Conservation (phyloP, 2,329 filamentous ascomycete species). For the Xylariaceae sp. region DNA sequence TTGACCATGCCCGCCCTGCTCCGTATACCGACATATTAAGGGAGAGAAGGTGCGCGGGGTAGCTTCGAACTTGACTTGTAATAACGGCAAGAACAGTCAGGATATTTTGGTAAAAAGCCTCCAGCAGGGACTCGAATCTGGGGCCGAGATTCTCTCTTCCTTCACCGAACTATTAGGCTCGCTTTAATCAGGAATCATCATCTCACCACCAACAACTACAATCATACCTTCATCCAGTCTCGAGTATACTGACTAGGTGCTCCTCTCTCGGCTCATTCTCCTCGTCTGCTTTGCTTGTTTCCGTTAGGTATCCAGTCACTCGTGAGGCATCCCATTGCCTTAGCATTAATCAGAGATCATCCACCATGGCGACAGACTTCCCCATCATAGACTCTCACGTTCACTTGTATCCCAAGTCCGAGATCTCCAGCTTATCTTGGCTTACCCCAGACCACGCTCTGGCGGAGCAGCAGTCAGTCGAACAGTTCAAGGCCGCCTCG, state of each 20-base stretch:
- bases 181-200: too few relatives aligned
- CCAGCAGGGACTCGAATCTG: too few relatives aligned
- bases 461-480: slow-evolving; percentile 57
- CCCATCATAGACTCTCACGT: slow-evolving; percentile 86
- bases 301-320: not conserved
- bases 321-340: not conserved
- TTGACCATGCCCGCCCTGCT: not conserved
- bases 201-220: too few relatives aligned
- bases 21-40: not conserved
- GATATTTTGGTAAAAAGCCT: too few relatives aligned
- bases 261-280: not conserved
- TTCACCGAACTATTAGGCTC: not conserved
- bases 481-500: slow-evolving; percentile 53
- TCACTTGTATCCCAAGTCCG: slow-evolving; percentile 72
- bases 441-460: slow-evolving; percentile 55
- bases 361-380: slow-evolving; percentile 34
- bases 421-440: slow-evolving; percentile 66
- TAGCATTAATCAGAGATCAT: not conserved
- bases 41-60: not conserved
- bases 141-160: not conserved
- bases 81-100: not conserved
- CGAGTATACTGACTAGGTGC: too few relatives aligned
- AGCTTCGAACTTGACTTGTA: not conserved
- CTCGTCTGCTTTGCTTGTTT: not conserved
- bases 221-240: too few relatives aligned